Base-by-base conservation (phyloP, 2,329 filamentous ascomycete genomes). In the Phialophora chinensis region DNA sequence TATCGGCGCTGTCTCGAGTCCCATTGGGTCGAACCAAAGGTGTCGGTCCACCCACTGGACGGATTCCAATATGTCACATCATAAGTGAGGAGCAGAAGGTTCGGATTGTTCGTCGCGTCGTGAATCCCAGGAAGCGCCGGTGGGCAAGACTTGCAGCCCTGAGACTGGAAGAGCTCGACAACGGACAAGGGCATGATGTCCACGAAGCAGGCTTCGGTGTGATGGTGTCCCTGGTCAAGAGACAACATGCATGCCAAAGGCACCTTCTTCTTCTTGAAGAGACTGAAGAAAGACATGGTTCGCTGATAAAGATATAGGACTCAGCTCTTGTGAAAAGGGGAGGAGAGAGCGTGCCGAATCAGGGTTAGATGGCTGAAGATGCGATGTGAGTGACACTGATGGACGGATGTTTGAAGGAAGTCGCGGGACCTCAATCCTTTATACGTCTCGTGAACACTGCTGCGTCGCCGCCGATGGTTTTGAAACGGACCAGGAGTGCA, bases 11-110 rank as follows among this genome's bases (percentile, higher is more conserved):
- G 69, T 38, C 69, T 44, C 2, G 62, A 44, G 31, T 71, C 69
- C 67, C 67, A 71, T 31, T 62, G 61, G 14, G 62, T 55, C 12
- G 61, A 65, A 20, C 67, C 65, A n/a, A 69, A 69, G 12, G 69
- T 71, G 49, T 71, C 69, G 17, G 65, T 62, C 69, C 69, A 71
- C 17, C 55, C 62, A 27, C 64, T 66, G 29, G 62, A 64, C 8
- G 61, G 53, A 42, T 71, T 68, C 66, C 69, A 71, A 59, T 71
- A 71, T 1, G 67, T 69, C 11, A 71, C 69, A 49, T 71, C 64
- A 62, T 67, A 71, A 17, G 69, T 71, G 35, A 71, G 65, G 42
- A 71, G 62, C 52, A 71, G 63, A 8, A 66, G 53, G 57, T 71
- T 71, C 27, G 66, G 61, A 23, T 67, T 67, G 50, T 66, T 66